Percentiles rank a stretch among this genome's conserved stretches.
Evolutionary conservation across 2,329 filamentous ascomycete species (phyloP).

Genomic region (Neocatenulostroma microsporum): DNA sequence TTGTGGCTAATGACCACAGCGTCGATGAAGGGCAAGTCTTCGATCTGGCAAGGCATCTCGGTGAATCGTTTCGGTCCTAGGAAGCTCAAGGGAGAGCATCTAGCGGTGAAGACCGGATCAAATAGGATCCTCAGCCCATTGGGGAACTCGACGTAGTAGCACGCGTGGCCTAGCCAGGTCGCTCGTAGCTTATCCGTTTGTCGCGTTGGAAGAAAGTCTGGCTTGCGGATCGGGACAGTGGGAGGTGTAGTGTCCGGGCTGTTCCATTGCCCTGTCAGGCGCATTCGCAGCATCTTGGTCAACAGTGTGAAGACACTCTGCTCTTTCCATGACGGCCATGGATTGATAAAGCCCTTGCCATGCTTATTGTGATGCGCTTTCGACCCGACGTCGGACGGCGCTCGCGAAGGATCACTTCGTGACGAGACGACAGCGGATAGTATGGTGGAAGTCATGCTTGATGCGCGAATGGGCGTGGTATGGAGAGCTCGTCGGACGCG

Average conservation of each 20-base stretch:
- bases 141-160: constrained; percentile 87
- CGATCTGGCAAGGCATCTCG: constrained; percentile 42
- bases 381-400: constrained; percentile 39
- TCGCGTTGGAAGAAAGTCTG: constrained; percentile 58
- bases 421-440: constrained; percentile 37
- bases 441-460: constrained; percentile 18
- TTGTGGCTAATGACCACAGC: constrained; percentile 48
- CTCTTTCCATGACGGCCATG: constrained; percentile 48
- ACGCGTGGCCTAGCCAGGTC: constrained; percentile 93
- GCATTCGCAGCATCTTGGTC: constrained; percentile 36
- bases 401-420: constrained; percentile 29
- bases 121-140: constrained; percentile 62
- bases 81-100: constrained; percentile 41
- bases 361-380: constrained; percentile 46
- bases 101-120: constrained; percentile 46
- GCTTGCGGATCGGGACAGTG: constrained; percentile 59
- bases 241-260: constrained; percentile 56
- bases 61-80: constrained; percentile 46
- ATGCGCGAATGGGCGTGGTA: too few relatives aligned
- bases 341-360: constrained; percentile 50
- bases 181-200: constrained; percentile 59
- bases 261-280: constrained; percentile 42
- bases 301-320: constrained; percentile 29
- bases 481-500: too few relatives aligned
- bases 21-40: constrained; percentile 46